Conservation (phyloP, 2,329 filamentous ascomycete species). For the Calcarisporium arbuscula region DNA sequence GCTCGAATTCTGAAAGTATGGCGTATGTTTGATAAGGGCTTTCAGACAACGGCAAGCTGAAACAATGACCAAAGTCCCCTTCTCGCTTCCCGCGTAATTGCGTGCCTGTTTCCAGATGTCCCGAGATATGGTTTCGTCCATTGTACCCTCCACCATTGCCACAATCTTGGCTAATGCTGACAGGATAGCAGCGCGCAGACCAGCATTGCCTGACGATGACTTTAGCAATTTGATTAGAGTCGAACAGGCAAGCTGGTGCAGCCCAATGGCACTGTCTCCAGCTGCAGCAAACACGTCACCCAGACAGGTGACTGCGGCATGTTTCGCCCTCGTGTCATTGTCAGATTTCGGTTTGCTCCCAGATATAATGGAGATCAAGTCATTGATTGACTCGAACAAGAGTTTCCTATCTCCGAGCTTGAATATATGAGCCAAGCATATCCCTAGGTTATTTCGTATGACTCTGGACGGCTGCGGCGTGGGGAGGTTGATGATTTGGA, state of each 20-base stretch:
- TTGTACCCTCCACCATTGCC: constrained; percentile 65
- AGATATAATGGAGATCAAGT: constrained; percentile 67
- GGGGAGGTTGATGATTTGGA: constrained; percentile 83
- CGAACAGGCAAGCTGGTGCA: constrained; percentile 69
- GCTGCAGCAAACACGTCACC: constrained; percentile 88
- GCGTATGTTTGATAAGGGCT: constrained; percentile 62
- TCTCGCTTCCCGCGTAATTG: constrained; percentile 70
- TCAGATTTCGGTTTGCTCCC: constrained; percentile 69
- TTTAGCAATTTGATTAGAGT: constrained; percentile 76
- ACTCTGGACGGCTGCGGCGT: constrained; percentile 81
- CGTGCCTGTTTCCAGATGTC: constrained; percentile 92
- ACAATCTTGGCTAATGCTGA: constrained; percentile 69
- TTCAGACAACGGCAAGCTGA: constrained; percentile 75
- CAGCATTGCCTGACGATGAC: constrained; percentile 69
- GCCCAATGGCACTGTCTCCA: constrained; percentile 82
- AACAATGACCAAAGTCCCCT: constrained; percentile 72
- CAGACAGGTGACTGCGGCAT: constrained; percentile 80
- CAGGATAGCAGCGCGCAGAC: constrained; percentile 73
- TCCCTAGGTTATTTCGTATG: constrained; percentile 81
- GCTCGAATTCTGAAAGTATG: constrained; percentile 78
- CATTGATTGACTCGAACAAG: constrained; percentile 90
- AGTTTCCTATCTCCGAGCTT: constrained; percentile 81
- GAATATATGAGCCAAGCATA: constrained; percentile 78
- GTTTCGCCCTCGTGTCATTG: constrained; percentile 70
- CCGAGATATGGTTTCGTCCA: constrained; percentile 79